Base-by-base conservation (phyloP, 2,329 filamentous ascomycete genomes). In the Periconia sp. region DNA sequence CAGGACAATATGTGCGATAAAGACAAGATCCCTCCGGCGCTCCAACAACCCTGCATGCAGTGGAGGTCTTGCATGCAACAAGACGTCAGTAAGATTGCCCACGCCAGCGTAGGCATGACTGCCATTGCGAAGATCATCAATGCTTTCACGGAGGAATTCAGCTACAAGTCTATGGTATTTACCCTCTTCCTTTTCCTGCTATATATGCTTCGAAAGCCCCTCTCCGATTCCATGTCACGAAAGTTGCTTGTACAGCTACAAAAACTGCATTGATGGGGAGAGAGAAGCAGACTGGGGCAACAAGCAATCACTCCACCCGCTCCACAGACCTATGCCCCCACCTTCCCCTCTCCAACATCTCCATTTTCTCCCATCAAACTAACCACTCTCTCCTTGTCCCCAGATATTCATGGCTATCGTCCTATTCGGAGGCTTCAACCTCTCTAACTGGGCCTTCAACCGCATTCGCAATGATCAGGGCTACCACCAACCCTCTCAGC, bases 61-160 rank as follows among this genome's bases (percentile, higher is more conserved):
- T 97, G 93, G 93, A 86, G 88, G 59, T 79, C 85, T 31, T 97
- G 94, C 75, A 96, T 96, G 91, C 86, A 87, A 60, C 85, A 88
- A 60, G 90, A 97, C 66, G 87, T 92, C 0, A 81, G 86, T 43
- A 85, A 85, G 52, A 85, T 96, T 52, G 92, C 90, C 61, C 82
- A 88, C 37, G 88, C 93, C 41, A 88, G 87, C 65, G 85, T 96
- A 40, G 91, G 89, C 17, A 92, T 91, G 6, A 88, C 90, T 67
- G 94, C 92, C 23, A 89, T 97, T 69, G 93, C 93, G 1, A 86
- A 91, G 68, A 96, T 99, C 41, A 88, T 97, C 74, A 97, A 97
- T 71, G 88, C 89, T 65, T 97, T 97, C 72, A 87, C 96, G 5
- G 91, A 96, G 64, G 87, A 90, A 6, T 92, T 97, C 73, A 91